Evolutionary conservation across 2,329 filamentous ascomycete genomes (phyloP).

Genomic region (Colletotrichum chrysophilum): DNA sequence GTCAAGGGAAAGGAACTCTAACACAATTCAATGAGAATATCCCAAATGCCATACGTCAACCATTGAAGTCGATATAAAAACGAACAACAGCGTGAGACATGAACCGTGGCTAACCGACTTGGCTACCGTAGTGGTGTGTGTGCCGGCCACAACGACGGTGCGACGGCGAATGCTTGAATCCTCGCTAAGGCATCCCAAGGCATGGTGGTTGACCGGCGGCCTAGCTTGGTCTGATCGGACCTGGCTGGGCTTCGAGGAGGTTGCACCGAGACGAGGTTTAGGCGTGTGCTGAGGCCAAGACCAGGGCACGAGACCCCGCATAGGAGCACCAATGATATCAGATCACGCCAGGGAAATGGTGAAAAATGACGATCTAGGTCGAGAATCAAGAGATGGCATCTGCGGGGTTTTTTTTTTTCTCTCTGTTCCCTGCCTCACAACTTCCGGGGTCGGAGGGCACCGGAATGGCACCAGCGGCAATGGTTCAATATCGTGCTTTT

Average conservation of each 20-base stretch:
- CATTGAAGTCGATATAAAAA: neutral
- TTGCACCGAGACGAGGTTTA: neutral
- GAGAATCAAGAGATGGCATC: conserved; percentile 8
- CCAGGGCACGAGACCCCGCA: conserved; percentile 13
- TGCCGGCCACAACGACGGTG: neutral
- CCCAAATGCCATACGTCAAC: conserved; percentile 22
- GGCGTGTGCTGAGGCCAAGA: neutral
- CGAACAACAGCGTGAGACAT: neutral
- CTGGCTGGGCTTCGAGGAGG: neutral
- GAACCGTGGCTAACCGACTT: neutral
- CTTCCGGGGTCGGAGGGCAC: neutral
- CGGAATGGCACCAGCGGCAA: neutral
- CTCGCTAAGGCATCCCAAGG: neutral
- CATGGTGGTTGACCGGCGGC: neutral
- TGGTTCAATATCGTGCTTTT: neutral
- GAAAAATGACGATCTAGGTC: conserved; percentile 1
- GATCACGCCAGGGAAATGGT: neutral
- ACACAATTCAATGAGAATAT: conserved; percentile 23
- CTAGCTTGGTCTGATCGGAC: neutral
- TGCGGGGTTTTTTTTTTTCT: neutral
- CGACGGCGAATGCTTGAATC: neutral
- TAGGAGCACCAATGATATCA: conserved; percentile 12
- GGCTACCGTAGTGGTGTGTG: neutral
- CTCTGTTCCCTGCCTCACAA: neutral
- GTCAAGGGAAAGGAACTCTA: conserved; percentile 12